Conservation (phyloP, 2,329 filamentous ascomycete genomes). For the Fusarium haematococcum region DNA sequence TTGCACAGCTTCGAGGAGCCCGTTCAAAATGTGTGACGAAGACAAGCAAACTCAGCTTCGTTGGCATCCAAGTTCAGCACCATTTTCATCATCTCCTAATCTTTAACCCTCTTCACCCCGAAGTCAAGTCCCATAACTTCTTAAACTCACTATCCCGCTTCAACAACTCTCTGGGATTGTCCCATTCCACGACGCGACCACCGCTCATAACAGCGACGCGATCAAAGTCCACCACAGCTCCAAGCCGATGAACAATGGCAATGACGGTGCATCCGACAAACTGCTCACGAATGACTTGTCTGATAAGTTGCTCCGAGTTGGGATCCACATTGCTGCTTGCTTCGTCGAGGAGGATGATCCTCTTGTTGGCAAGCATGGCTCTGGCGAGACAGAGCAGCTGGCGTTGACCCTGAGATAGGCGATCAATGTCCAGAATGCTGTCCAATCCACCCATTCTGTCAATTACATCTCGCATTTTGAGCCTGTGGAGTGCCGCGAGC, state of each 20-base stretch:
- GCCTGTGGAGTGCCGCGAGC: constrained; percentile 49
- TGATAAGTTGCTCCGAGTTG: constrained; percentile 50
- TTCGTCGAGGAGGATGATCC: constrained; percentile 55
- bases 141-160: constrained; percentile 22
- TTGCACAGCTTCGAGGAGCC: not conserved
- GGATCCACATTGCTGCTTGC: constrained; percentile 52
- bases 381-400: constrained; percentile 57
- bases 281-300: constrained; percentile 47
- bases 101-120: not conserved
- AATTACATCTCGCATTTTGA: not conserved
- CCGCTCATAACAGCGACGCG: constrained; percentile 19
- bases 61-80: not conserved
- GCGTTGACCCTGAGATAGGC: constrained; percentile 56
- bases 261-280: constrained; percentile 63
- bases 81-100: not conserved
- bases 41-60: not conserved
- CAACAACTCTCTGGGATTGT: constrained; percentile 18
- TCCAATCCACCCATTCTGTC: constrained; percentile 54
- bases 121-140: constrained; percentile 21
- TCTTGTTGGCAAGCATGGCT: constrained; percentile 50
- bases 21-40: not conserved
- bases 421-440: constrained; percentile 44
- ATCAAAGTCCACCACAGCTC: constrained; percentile 15
- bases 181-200: constrained; percentile 25
- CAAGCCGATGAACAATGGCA: constrained; percentile 51